Conservation (phyloP, 495 filamentous ascomycete species). For the Aspergillus saccharolyticus region DNA sequence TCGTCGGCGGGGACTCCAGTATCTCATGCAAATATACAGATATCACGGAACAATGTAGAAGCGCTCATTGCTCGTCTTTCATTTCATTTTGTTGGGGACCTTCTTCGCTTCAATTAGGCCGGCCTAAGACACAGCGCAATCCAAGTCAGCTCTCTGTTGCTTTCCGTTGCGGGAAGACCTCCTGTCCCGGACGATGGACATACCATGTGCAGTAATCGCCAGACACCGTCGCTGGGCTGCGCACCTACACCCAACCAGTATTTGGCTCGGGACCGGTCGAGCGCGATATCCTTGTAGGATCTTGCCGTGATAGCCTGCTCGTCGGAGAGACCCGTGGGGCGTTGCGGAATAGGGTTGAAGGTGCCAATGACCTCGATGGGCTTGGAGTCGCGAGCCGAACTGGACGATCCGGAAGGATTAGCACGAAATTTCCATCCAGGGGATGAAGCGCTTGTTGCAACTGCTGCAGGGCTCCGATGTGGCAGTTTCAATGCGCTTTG, state of each 20-base stretch:
- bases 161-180: neutral
- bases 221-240: conserved; percentile 83
- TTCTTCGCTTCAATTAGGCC: conserved; percentile 11
- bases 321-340: conserved; percentile 57
- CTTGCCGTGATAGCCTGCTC: conserved; percentile 49
- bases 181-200: conserved; percentile 24
- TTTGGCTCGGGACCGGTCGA: conserved; percentile 74
- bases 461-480: neutral
- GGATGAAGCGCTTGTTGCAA: neutral
- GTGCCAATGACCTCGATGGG: conserved; percentile 94
- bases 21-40: conserved; percentile 1
- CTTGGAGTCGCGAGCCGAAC: conserved; percentile 70
- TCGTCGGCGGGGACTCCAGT: neutral
- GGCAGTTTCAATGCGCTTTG: neutral
- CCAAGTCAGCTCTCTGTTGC: neutral
- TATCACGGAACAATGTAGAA: neutral
- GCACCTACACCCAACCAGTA: conserved; percentile 98
- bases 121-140: conserved; percentile 12
- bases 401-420: conserved; percentile 13
- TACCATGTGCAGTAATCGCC: conserved; percentile 85
- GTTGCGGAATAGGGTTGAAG: conserved; percentile 81
- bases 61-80: neutral
- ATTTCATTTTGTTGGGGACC: neutral
- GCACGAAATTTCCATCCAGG: conserved; percentile 32
- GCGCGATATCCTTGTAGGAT: conserved; percentile 80